Conservation (phyloP, 169 alveolate species). For the Plasmodium gaboni region DNA sequence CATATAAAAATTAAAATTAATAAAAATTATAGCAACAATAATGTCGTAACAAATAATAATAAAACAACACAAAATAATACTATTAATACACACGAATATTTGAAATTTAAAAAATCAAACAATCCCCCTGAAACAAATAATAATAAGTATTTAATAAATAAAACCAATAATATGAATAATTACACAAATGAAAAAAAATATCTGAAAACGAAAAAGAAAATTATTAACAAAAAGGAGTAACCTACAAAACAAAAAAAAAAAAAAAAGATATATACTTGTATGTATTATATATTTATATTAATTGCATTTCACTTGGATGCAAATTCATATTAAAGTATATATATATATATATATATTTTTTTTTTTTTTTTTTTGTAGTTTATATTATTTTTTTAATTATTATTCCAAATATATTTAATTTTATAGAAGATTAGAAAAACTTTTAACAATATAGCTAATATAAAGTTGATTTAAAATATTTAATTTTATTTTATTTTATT, state of each 20-base stretch:
- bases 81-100: slow-evolving; percentile 12
- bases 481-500: no score
- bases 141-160: slow-evolving; percentile 33
- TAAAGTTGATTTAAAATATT: no score
- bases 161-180: slow-evolving; percentile 16
- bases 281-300: no score
- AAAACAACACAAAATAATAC: neutral
- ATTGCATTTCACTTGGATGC: no score
- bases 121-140: neutral
- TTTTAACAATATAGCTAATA: no score
- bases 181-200: slow-evolving; percentile 32
- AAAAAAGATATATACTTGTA: no score
- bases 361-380: neutral
- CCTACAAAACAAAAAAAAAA: no score
- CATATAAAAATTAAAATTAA: slow-evolving; percentile 57
- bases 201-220: slow-evolving; percentile 39
- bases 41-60: neutral
- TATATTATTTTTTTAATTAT: no score
- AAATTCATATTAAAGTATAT: neutral
- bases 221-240: neutral
- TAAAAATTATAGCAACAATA: slow-evolving; percentile 6
- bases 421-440: no score
- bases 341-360: neutral
- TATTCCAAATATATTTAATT: neutral
- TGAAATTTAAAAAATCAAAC: slow-evolving; percentile 28